Evolutionary conservation across 352 stramenopile genomes (phyloP).

Genomic region (Globisporangium mamillatum): DNA sequence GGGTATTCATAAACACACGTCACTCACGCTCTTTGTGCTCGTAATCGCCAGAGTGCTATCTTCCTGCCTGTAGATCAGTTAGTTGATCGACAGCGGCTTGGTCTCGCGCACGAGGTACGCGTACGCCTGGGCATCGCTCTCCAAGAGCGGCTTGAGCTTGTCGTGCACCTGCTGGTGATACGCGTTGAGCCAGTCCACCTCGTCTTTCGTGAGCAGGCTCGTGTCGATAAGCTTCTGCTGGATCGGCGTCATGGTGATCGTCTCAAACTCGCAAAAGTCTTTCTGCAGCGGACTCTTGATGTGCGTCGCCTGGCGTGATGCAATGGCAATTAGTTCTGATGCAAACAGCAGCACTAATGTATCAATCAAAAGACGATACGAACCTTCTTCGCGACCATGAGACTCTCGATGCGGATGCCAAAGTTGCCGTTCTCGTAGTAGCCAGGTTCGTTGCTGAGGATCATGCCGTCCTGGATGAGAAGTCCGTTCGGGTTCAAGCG

Average conservation of each 20-base stretch:
- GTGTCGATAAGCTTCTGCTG: conserved; percentile 96
- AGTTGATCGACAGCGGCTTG: conserved; percentile 41
- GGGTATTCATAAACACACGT: not conserved
- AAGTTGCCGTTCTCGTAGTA: conserved; percentile 98
- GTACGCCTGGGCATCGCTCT: conserved; percentile 54
- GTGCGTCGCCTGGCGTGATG: conserved; percentile 32
- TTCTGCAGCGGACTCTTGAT: conserved; percentile 67
- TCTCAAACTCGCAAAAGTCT: conserved; percentile 96
- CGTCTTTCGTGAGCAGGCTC: conserved; percentile 85
- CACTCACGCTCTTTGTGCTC: not conserved
- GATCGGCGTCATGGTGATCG: conserved; percentile 98
- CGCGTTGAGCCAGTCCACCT: conserved; percentile 95
- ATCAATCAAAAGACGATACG: conserved; percentile 10
- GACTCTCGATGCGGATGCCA: conserved; percentile 99
- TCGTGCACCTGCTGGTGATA: conserved; percentile 92
- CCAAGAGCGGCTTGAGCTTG: conserved; percentile 90
- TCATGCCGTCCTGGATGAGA: conserved; percentile 94
- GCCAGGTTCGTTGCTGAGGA: conserved; percentile 97
- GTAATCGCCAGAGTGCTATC: not conserved
- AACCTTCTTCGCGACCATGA: conserved; percentile 93
- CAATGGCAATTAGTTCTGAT: not conserved
- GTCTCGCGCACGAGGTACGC: conserved; percentile 80
- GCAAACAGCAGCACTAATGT: not conserved
- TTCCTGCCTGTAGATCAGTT: not conserved
- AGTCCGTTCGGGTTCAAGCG: conserved; percentile 76